These are phyloP conservation scores for Crithidia expoeki DNA, from an alignment of 208 protist species.

Conservation along the genomic window DNA sequence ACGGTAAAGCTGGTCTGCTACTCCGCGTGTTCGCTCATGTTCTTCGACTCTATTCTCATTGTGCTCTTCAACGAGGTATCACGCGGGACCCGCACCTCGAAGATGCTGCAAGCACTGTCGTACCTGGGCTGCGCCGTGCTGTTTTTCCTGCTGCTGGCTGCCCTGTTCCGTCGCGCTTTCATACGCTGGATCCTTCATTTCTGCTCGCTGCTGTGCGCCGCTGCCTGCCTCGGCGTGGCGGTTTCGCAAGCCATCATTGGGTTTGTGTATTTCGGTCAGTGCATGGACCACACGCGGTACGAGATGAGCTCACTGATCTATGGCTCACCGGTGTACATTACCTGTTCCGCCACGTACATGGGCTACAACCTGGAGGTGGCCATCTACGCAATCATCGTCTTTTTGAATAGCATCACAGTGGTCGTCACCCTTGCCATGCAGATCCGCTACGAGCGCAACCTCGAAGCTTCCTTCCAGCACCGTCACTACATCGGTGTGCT, in stretches of 20 bases:
- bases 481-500: slow-evolving; percentile 36
- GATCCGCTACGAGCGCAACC: slow-evolving; percentile 23
- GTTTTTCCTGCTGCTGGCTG: slow-evolving; percentile 29
- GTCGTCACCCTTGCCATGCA: slow-evolving; percentile 28
- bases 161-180: slow-evolving; percentile 31
- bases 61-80: slow-evolving; percentile 44
- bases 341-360: slow-evolving; percentile 32
- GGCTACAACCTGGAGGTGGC: slow-evolving; percentile 44
- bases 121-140: slow-evolving; percentile 46
- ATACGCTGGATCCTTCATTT: slow-evolving; percentile 20
- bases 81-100: slow-evolving; percentile 9
- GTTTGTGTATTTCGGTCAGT: slow-evolving; percentile 33
- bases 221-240: slow-evolving; percentile 26
- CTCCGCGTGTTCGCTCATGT: slow-evolving; percentile 33
- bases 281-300: slow-evolving; percentile 29
- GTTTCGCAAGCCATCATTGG: slow-evolving; percentile 33
- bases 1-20: slow-evolving; percentile 30
- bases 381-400: slow-evolving; percentile 31
- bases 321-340: slow-evolving; percentile 22
- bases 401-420: slow-evolving; percentile 41
- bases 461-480: slow-evolving; percentile 24
- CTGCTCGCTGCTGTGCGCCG: slow-evolving; percentile 24
- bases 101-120: slow-evolving; percentile 28
- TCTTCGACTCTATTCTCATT: slow-evolving; percentile 46
- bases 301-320: slow-evolving; percentile 4